Conservation (phyloP, 192 early-diverging fungal species). For the Allomyces macrogynus region DNA sequence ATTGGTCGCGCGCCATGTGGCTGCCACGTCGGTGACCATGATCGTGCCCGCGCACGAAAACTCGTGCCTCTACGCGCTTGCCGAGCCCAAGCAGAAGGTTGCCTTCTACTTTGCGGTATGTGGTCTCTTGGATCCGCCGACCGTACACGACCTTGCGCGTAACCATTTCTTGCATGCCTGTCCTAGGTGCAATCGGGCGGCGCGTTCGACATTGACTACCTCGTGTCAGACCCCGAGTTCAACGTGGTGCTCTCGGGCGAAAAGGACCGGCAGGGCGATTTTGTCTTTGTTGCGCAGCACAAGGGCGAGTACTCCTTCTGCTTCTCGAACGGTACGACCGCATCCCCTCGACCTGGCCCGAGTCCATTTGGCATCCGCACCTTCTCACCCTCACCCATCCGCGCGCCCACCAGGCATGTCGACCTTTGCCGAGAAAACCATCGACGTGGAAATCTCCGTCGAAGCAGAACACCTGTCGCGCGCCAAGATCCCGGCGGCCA, state of each 20-base stretch:
- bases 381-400: too few relatives aligned
- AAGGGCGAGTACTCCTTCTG: conserved; percentile 90
- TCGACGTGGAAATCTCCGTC: conserved; percentile 87
- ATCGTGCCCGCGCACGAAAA: conserved; percentile 70
- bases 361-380: too few relatives aligned
- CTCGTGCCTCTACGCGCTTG: conserved; percentile 72
- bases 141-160: background rate
- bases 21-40: conserved; percentile 59
- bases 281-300: conserved; percentile 65
- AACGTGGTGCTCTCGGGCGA: conserved; percentile 50
- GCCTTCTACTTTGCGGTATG: conserved; percentile 92
- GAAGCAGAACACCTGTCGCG: conserved; percentile 51
- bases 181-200: conserved; percentile 86
- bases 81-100: conserved; percentile 68
- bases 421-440: conserved; percentile 79
- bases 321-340: conserved; percentile 61
- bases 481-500: conserved; percentile 25
- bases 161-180: conserved; percentile 1
- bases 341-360: too few relatives aligned
- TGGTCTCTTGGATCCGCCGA: background rate
- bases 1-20: conserved; percentile 4
- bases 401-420: conserved; percentile 31
- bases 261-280: conserved; percentile 86
- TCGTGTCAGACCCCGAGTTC: conserved; percentile 53
- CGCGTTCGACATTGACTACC: conserved; percentile 90